Percentiles rank a stretch among this genome's conserved stretches.
Evolutionary conservation across 2,329 filamentous ascomycete genomes (phyloP).

Genomic region (Dryadomyces quercus-mongolicae): DNA sequence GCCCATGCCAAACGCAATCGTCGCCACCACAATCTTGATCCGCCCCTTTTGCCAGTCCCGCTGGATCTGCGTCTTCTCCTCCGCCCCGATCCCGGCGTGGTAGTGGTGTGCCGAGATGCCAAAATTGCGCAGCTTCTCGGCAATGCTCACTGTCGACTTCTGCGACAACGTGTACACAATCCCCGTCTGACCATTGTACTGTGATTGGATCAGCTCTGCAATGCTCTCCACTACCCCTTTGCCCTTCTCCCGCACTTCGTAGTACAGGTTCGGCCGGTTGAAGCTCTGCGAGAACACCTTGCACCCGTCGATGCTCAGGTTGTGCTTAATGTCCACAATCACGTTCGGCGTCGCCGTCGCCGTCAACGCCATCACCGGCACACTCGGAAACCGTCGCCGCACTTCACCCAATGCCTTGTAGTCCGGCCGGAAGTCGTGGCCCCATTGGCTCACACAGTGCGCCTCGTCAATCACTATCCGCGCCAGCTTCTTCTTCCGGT

Average conservation of each 20-base stretch:
- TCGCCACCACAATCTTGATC: slow-evolving; percentile 86
- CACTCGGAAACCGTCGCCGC: slow-evolving; percentile 57
- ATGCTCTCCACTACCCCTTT: slow-evolving; percentile 43
- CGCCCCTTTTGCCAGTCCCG: slow-evolving; percentile 68
- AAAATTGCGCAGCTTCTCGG: slow-evolving; percentile 49
- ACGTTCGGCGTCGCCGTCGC: slow-evolving; percentile 92
- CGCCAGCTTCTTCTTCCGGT: slow-evolving; percentile 61
- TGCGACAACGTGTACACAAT: slow-evolving; percentile 91
- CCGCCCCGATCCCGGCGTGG: slow-evolving; percentile 63
- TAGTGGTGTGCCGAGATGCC: slow-evolving; percentile 71
- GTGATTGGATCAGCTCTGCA: slow-evolving; percentile 54
- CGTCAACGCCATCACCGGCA: slow-evolving; percentile 89
- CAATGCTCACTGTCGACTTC: slow-evolving; percentile 70
- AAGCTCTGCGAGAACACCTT: slow-evolving; percentile 84
- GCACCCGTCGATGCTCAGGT: slow-evolving; percentile 71
- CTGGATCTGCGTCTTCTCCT: slow-evolving; percentile 61
- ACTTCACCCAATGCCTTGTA: slow-evolving; percentile 79
- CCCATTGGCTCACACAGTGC: slow-evolving; percentile 99
- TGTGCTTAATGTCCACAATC: slow-evolving; percentile 81
- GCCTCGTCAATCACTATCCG: slow-evolving; percentile 95
- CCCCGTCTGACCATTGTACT: slow-evolving; percentile 62
- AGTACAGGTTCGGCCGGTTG: slow-evolving; percentile 89
- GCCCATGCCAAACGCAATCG: slow-evolving; percentile 99
- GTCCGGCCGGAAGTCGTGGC: slow-evolving; percentile 92
- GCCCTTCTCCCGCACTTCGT: slow-evolving; percentile 67